A percentile compares a stretch with the other conserved stretches of the same genome.
These are phyloP conservation scores for Cladosporium oxysporum DNA, from an alignment of 2,329 filamentous ascomycete genomes.

Conservation along the genomic window DNA sequence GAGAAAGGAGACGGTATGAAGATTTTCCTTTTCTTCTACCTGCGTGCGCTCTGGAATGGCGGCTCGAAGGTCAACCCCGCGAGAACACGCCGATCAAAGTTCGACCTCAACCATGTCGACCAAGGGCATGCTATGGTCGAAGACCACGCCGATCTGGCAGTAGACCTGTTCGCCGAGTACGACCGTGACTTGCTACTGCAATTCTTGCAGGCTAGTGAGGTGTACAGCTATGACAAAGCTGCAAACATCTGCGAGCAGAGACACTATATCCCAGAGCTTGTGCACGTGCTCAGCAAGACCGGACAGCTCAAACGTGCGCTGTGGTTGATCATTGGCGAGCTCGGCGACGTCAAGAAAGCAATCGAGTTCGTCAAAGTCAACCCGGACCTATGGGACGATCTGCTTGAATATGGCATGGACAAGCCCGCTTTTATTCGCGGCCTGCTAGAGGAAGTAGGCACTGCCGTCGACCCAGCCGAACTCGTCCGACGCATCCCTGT, in stretches of 20 bases:
- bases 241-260: constrained; percentile 74
- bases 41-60: constrained; percentile 81
- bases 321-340: constrained; percentile 89
- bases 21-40: constrained; percentile 88
- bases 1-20: constrained; percentile 59
- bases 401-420: constrained; percentile 95
- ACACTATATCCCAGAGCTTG: constrained; percentile 87
- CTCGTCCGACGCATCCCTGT: constrained; percentile 89
- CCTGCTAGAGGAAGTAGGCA: constrained; percentile 89
- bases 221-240: constrained; percentile 83
- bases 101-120: constrained; percentile 39
- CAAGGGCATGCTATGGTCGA: constrained; percentile 71
- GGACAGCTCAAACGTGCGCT: constrained; percentile 90
- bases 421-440: constrained; percentile 93
- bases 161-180: constrained; percentile 82
- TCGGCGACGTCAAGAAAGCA: constrained; percentile 86
- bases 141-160: constrained; percentile 80
- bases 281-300: constrained; percentile 92
- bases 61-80: constrained; percentile 34
- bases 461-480: constrained; percentile 86
- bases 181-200: constrained; percentile 80
- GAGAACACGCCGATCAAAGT: constrained; percentile 30
- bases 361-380: constrained; percentile 95
- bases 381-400: constrained; percentile 89
- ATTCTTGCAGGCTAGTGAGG: constrained; percentile 77